Percentiles rank a stretch among this genome's conserved stretches.
Evolutionary conservation across 1,139 yeast genomes (phyloP).

Genomic region (Meyerozyma sp.): DNA sequence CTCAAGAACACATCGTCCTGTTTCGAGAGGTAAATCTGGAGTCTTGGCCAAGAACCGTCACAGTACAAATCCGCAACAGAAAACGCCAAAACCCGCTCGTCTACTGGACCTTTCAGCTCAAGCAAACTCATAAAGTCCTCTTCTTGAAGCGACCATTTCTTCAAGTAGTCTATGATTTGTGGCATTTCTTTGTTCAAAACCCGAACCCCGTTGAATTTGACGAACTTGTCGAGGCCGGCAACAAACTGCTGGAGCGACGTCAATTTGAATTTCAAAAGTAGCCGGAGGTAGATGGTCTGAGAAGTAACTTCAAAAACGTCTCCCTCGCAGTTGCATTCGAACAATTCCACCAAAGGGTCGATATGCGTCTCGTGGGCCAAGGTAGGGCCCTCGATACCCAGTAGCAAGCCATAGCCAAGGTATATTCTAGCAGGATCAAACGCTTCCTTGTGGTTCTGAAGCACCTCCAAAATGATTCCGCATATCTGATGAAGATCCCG

Average conservation of each 20-base stretch:
- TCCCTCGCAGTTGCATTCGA: conserved; percentile 57
- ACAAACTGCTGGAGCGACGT: conserved; percentile 20
- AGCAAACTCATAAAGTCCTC: not conserved
- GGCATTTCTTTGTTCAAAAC: conserved; percentile 31
- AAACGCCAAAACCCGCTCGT: conserved; percentile 1
- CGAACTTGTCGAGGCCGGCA: conserved; percentile 32
- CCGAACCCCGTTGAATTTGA: conserved; percentile 33
- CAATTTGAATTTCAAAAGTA: conserved; percentile 31
- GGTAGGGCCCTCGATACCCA: conserved; percentile 23
- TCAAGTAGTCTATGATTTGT: conserved; percentile 15
- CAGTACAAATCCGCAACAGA: not conserved
- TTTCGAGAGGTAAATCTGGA: not conserved
- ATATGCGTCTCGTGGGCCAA: conserved; percentile 4
- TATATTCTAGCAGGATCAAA: conserved; percentile 74
- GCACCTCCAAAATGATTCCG: conserved; percentile 35
- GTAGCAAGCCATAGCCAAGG: conserved; percentile 46
- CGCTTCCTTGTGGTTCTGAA: conserved; percentile 43
- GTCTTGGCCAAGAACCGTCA: not conserved
- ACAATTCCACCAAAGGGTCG: conserved; percentile 32
- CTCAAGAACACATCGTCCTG: not conserved
- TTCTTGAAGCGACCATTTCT: conserved; percentile 2
- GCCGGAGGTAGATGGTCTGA: conserved; percentile 46
- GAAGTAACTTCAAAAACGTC: conserved; percentile 44
- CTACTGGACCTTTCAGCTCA: not conserved
- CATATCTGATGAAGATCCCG: conserved; percentile 17